Evolutionary conservation across 306 rosid genomes (phyloP), one percentile per base, ranked within the genome.

Genomic region (Erythrophleum fordii): DNA sequence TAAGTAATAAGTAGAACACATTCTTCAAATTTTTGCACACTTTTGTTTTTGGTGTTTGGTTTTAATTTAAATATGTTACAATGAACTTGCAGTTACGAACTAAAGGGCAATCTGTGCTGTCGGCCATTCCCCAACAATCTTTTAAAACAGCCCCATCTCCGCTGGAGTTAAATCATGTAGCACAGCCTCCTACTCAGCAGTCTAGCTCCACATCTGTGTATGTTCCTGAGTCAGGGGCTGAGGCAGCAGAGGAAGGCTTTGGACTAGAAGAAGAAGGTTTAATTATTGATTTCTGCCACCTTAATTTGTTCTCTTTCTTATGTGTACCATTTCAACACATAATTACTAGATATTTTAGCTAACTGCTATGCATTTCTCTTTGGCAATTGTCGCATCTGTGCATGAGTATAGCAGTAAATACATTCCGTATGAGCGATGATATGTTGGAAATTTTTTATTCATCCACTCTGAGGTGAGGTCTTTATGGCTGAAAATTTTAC

Each of bases 231-330:
- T 78, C 88, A 11, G 87, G 79, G 77, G 81, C 75, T 17, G 97
- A 93, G 80, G 80, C 87, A 25, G 78, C 84, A 3, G 99, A 92
- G 52, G 99, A 95, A 78, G 78, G 86, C 74, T 90, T 69, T 78
- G 90, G 88, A 35, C 52, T 85, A 17, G 98, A 95, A 73, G 93
- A 93, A 17, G 97, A 92, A 90, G 99, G 99, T 94, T 55, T 55
- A 41, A 46, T 87, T 77, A 52, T 83, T 76, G n/a, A 62, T 77
- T 62, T 74, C 55, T 72, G 23, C 73, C 71, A 42, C 42, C 44
- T 23, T 37, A 26, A 34, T 12, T 73, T 26, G 16, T 68, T 41
- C 10, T 60, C 29, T 12, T 51, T 23, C 46, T 39, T 17, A n/a
- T 5, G 28, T 31, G 10, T 12, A 1, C 6, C 48, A 20, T 61